Evolutionary conservation across 2,329 filamentous ascomycete genomes (phyloP).

Genomic region (Sporothrix mexicana): DNA sequence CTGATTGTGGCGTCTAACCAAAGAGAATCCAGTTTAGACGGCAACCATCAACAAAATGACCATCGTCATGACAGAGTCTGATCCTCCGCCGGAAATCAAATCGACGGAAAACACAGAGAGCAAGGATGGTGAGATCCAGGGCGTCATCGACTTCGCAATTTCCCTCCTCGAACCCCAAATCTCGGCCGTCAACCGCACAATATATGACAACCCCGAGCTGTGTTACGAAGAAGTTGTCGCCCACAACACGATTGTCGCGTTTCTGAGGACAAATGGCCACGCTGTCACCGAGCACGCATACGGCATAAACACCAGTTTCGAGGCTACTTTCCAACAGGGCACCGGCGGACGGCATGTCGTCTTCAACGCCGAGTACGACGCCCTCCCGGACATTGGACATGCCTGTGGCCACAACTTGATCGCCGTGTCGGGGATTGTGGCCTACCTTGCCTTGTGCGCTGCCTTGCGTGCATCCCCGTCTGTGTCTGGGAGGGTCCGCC

Average conservation of each 20-base stretch:
- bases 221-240: slow-evolving; percentile 57
- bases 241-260: slow-evolving; percentile 53
- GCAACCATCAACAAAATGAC: not conserved
- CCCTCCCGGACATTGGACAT: slow-evolving; percentile 48
- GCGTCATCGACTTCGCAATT: not conserved
- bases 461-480: not conserved
- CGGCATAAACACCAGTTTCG: slow-evolving; percentile 58
- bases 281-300: slow-evolving; percentile 55
- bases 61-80: not conserved
- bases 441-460: not conserved
- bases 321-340: slow-evolving; percentile 41
- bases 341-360: slow-evolving; percentile 33
- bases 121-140: not conserved
- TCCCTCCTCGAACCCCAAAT: not conserved
- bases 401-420: slow-evolving; percentile 53
- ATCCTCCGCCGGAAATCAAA: not conserved
- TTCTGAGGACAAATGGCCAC: slow-evolving; percentile 52
- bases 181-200: slow-evolving; percentile 12
- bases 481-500: not conserved
- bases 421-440: slow-evolving; percentile 36
- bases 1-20: not conserved
- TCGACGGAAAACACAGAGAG: not conserved
- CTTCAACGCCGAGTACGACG: slow-evolving; percentile 41
- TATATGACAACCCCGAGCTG: slow-evolving; percentile 54
- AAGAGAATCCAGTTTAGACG: not conserved